phyloP scores from a whole-genome alignment of 202 grass and related monocot genomes.

The Dendrocalamus latiflorus region DNA sequence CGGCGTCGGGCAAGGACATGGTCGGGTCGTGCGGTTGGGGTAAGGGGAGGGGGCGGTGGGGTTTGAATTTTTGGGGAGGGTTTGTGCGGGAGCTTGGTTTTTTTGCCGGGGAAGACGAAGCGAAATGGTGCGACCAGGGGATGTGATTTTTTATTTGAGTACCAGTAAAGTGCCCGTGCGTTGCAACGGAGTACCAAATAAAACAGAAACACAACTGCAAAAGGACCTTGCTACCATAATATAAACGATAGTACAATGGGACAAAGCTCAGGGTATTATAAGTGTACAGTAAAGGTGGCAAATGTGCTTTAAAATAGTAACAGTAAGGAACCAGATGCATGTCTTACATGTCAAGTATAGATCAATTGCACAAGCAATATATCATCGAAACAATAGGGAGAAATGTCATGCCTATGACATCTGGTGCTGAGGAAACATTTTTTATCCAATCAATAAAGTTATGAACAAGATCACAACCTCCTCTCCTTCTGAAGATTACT shows the following conservation, averaged over 20 bases:
- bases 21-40: not conserved
- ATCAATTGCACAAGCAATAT: too few species aligned
- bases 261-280: not conserved
- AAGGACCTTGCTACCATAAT: not conserved
- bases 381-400: too few species aligned
- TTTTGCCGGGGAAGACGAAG: slow-evolving; percentile 8
- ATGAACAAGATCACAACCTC: too few species aligned
- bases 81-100: not conserved
- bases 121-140: not conserved
- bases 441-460: too few species aligned
- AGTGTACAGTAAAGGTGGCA: not conserved
- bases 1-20: slow-evolving; percentile 27
- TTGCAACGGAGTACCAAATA: too few species aligned
- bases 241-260: not conserved
- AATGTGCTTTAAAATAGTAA: too few species aligned
- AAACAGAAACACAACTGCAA: not conserved
- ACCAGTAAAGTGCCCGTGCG: too few species aligned
- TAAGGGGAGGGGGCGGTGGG: not conserved
- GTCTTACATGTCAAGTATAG: too few species aligned
- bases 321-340: too few species aligned
- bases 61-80: slow-evolving; percentile 10
- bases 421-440: too few species aligned
- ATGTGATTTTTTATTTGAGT: not conserved
- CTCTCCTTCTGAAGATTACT: too few species aligned
- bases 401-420: too few species aligned